Percentiles rank a stretch among this genome's conserved stretches.
phyloP scores from a whole-genome alignment of 1,139 yeast species.

The Geotrichum restrictum region DNA sequence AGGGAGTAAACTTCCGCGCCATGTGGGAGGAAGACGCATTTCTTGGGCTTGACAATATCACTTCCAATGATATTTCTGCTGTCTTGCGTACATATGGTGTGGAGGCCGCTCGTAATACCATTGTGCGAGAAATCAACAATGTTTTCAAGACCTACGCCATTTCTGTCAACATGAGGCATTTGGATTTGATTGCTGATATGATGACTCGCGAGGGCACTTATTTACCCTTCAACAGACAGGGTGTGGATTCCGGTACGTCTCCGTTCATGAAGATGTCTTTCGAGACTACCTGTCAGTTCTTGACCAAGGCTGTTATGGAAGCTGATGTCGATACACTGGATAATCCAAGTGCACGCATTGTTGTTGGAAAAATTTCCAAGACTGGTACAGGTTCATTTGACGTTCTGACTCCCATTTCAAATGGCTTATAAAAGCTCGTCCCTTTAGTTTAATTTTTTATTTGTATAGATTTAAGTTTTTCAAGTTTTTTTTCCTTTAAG shows the following conservation, averaged over 20 bases:
- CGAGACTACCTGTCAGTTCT: slow-evolving; percentile 96
- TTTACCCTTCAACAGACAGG: slow-evolving; percentile 95
- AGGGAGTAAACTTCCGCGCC: slow-evolving; percentile 95
- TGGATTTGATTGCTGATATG: slow-evolving; percentile 96
- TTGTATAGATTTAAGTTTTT: background rate
- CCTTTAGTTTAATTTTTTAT: slow-evolving; percentile 2
- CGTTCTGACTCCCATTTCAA: slow-evolving; percentile 50
- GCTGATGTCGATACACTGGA: slow-evolving; percentile 85
- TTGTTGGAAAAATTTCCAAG: slow-evolving; percentile 81
- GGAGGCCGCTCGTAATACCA: slow-evolving; percentile 96
- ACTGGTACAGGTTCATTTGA: slow-evolving; percentile 98
- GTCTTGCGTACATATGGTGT: slow-evolving; percentile 93
- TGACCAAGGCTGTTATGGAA: slow-evolving; percentile 92
- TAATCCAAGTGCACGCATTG: slow-evolving; percentile 93
- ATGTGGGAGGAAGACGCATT: slow-evolving; percentile 98
- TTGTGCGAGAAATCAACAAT: slow-evolving; percentile 91
- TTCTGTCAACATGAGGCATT: slow-evolving; percentile 86
- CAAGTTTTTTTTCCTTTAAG: background rate
- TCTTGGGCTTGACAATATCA: slow-evolving; percentile 79
- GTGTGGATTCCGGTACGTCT: slow-evolving; percentile 92
- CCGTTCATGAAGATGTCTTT: slow-evolving; percentile 98
- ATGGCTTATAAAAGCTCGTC: slow-evolving; percentile 5
- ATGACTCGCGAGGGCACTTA: slow-evolving; percentile 99
- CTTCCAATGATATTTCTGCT: slow-evolving; percentile 89
- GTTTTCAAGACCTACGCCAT: slow-evolving; percentile 97